Percentiles rank a stretch among this genome's conserved stretches.
Evolutionary conservation across 1,284 basidiomycete species (phyloP).

Genomic region (Leccinum griseonigrum): DNA sequence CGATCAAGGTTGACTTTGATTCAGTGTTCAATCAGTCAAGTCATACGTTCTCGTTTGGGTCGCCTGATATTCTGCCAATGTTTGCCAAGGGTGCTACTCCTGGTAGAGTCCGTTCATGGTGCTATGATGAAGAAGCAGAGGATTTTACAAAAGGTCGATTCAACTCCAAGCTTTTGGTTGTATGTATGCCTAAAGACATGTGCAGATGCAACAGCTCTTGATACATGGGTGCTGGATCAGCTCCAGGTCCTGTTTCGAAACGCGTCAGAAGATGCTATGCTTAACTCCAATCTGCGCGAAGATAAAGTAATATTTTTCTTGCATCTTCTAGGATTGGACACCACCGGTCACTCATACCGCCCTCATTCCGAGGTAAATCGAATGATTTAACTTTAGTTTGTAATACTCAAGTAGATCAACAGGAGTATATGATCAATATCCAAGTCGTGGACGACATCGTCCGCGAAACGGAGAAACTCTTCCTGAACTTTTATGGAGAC

Average conservation of each 20-base stretch:
- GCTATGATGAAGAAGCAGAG: constrained; percentile 76
- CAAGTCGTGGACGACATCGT: constrained; percentile 80
- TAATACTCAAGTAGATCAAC: constrained; percentile 1
- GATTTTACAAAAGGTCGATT: constrained; percentile 77
- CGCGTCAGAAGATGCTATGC: constrained; percentile 48
- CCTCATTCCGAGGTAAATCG: constrained; percentile 69
- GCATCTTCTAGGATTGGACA: constrained; percentile 84
- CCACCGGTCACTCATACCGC: constrained; percentile 85
- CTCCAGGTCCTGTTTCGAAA: constrained; percentile 61
- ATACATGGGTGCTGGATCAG: constrained; percentile 78
- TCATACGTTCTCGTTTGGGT: constrained; percentile 81
- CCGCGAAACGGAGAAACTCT: constrained; percentile 60
- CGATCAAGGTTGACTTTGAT: constrained; percentile 74
- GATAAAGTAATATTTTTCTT: constrained; percentile 78
- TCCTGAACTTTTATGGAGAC: constrained; percentile 67
- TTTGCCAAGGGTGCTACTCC: constrained; percentile 73
- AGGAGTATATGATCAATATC: constrained; percentile 89
- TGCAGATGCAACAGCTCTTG: constrained; percentile 74
- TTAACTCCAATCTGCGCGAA: constrained; percentile 51
- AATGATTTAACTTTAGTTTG: background rate
- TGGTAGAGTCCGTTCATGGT: constrained; percentile 74
- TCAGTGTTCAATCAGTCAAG: constrained; percentile 86
- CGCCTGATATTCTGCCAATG: constrained; percentile 90
- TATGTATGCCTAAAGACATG: background rate
- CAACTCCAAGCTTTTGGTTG: background rate